phyloP scores from a whole-genome alignment of 163 green algal species.

The Prototheca stagnorum region DNA sequence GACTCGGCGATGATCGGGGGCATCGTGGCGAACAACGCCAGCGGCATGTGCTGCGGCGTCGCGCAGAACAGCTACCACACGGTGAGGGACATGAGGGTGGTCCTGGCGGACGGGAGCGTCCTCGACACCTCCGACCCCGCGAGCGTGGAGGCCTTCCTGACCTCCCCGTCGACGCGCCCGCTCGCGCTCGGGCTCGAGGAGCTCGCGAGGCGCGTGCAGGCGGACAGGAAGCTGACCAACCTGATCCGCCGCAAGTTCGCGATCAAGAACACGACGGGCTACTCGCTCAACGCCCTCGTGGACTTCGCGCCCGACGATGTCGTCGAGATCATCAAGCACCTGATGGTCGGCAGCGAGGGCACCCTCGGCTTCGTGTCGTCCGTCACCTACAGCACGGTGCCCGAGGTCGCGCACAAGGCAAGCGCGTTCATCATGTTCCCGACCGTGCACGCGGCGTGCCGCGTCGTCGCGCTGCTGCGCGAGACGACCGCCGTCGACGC shows the following conservation, averaged over 20 bases:
- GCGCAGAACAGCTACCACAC: constrained; percentile 80
- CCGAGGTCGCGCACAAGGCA: constrained; percentile 78
- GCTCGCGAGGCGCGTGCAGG: constrained; percentile 48
- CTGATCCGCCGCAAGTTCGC: constrained; percentile 91
- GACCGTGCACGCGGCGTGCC: constrained; percentile 16
- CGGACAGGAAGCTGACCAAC: constrained; percentile 55
- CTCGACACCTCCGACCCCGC: constrained; percentile 74
- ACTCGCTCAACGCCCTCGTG: constrained; percentile 91
- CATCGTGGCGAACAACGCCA: constrained; percentile 93
- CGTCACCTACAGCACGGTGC: constrained; percentile 87
- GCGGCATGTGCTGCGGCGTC: constrained; percentile 95
- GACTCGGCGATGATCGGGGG: constrained; percentile 93
- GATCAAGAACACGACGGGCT: constrained; percentile 98
- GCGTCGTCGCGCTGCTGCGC: constrained; percentile 47
- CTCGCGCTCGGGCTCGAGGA: constrained; percentile 57
- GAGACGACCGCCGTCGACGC: constrained; percentile 75
- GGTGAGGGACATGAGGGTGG: constrained; percentile 75
- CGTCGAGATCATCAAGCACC: constrained; percentile 89
- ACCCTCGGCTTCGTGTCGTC: constrained; percentile 79
- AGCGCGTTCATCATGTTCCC: constrained; percentile 90
- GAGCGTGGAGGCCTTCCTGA: constrained; percentile 55
- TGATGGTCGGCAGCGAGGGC: constrained; percentile 87
- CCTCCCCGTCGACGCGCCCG: constrained; percentile 2
- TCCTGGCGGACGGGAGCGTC: constrained; percentile 85
- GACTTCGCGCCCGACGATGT: constrained; percentile 66